Evolutionary conservation across 805 yeast species (phyloP), one percentile per base, ranked within the genome.

Genomic region (Schwanniomyces occidentalis): DNA sequence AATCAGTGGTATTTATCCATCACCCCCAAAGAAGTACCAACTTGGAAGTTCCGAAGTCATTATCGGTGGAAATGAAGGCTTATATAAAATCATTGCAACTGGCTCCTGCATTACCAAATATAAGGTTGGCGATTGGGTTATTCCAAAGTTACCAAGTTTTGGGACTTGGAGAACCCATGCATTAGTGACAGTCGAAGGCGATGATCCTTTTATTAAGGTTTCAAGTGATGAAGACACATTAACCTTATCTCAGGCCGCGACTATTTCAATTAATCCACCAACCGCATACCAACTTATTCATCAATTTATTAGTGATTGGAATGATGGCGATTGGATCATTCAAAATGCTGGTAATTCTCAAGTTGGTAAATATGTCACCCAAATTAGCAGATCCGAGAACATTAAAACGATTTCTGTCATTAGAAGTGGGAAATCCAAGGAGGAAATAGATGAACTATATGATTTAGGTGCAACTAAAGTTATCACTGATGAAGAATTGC

Each of bases 101-200:
- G 95, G 95, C 14, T 47, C 69, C 7, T 48, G 57, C 8, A 80
- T 75, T 6, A 39, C 44, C 4, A 49, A 51, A 5, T 64, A 83
- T 34, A 48, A 65, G 30, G 60, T 63, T 3, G 95, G 95, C 27
- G 96, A 89, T 58, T 85, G 91, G 86, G 88, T 82, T 27, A 74
- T 88, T 27, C 95, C 96, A 9, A 53, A 73, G 6, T 63, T 65
- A 25, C 80, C 85, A 7, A 81, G 83, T 45, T 81, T 80, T 42
- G 97, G 97, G 19, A 89, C 96, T 3, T 89, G 97, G 97, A 71
- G 93, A 37, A 77, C 91, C 3, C 86, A 83, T 46, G 78, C 82
- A 4, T 47, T 82, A 21, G 73, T 80, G 5, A 26, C 25, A 2
- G 28, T 16, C 2, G 33, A 34, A n/a, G 56, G 54, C 2, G 73